Evolutionary conservation across 495 filamentous ascomycete species (phyloP), one percentile per base, ranked within the genome.

Genomic region (Aspergillus homomorphus): DNA sequence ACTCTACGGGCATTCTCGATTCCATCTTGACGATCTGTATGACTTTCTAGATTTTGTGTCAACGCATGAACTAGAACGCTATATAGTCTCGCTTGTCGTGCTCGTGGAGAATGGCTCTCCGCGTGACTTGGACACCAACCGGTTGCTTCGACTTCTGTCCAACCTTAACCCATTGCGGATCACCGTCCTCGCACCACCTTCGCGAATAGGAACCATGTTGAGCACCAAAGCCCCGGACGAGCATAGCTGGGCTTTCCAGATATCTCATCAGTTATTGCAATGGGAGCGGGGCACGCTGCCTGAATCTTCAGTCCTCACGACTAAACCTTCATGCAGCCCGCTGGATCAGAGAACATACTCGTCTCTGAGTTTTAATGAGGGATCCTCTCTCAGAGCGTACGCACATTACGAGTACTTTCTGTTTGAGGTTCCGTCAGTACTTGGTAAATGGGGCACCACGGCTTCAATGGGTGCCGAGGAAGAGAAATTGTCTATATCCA

Each of bases 331-430:
- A 3, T 22, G 8, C 9, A 65, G 45, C 30, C 57, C 73, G 5
- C 59, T 77, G 6, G 45, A 58, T 19, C 52, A 61, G 19, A 63
- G 68, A 9, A 59, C 60, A 8, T 78, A 74, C 73, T 71, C 65
- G 7, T 71, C 71, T 19, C 46, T 78, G 19, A 41, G 51, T 8
- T 73, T 77, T 62, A 76, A 78, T 44, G 75, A 78, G 54, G 65
- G 69, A 0, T 77, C 75, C 9, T 75, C 71, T 6, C 57, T 78
- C 38, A 73, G 68, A 61, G 72, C 74, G 28, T 78, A 78, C 59
- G 69, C 70, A 33, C 73, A 77, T 33, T 76, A 78, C 50, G 74
- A 78, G 55, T 78, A 78, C 45, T 78, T 77, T 38, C 59, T 73
- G 16, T 70, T 67, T 3, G 64, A 68, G 8, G 64, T 72, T 2